Base-by-base conservation (phyloP, 371 early-diverging fungal species). In the Lichtheimia ornata region DNA sequence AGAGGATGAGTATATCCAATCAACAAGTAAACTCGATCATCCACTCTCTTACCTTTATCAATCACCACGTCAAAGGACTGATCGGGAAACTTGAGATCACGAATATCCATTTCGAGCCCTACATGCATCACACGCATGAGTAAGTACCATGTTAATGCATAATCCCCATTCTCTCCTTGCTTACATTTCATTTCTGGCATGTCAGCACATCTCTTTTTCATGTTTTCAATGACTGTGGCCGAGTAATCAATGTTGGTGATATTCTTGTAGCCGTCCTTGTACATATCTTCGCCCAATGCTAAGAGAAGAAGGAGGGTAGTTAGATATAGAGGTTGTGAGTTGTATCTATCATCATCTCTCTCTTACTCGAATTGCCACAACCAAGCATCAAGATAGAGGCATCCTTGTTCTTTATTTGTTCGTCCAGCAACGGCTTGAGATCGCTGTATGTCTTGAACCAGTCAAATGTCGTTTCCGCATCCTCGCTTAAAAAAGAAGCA, bases 371-470 rank as follows among this genome's bases (percentile, higher is more conserved):
- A 65, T 92, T 90, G 18, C 92, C 92, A 64, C 91, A 90, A 24
- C 92, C 92, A 7, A 92, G 84, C 83, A 92, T 89, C 53, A 92
- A 64, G 30, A 91, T 85, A 50, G 78, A 78, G 15, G 81, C 79
- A 44, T 80, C 75, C 60, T 81, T 84, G 56, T 81, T 66, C n/a
- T 74, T 74, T 50, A 93, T 80, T 14, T 76, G 70, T 63, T 79
- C 63, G 54, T 73, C 73, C 24, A 93, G 60, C 24, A 88, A 65
- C 18, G 85, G 85, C 66, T 86, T 79, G 49, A 93, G 67, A 18
- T 91, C 93, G 25, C 74, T 78, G 69, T 89, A 93, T 17, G 88
- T 88, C 73, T 93, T 93, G 79, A 92, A 93, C 93, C 93, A 93
- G 83, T 93, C 93, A 71, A 91, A 93, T 4, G 85, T 82, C 20